A percentile compares a stretch with the other conserved stretches of the same genome.
Conservation (phyloP, 2,329 filamentous ascomycete species). For the Ilyonectria mors-panacis region DNA sequence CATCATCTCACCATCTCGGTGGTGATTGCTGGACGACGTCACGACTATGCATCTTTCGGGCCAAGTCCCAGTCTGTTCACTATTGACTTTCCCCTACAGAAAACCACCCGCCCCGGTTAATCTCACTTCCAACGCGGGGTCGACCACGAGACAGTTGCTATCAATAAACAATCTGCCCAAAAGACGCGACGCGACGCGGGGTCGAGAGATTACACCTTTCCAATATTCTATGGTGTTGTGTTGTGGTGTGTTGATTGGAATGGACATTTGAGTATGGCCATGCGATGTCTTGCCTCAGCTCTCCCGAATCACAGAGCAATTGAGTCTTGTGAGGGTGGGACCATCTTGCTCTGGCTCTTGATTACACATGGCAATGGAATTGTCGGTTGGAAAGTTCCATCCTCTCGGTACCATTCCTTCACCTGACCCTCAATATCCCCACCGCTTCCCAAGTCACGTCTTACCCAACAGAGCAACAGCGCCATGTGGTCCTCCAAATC, state of each 20-base stretch:
- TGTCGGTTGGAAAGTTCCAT: not conserved
- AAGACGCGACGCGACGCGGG: constrained; percentile 33
- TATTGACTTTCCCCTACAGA: constrained; percentile 22
- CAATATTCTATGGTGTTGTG: constrained; percentile 17
- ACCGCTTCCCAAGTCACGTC: not conserved
- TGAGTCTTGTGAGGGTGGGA: not conserved
- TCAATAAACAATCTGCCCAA: constrained; percentile 27
- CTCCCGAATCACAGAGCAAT: constrained; percentile 11
- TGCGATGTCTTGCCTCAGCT: constrained; percentile 9
- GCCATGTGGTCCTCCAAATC: not conserved
- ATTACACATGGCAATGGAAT: not conserved
- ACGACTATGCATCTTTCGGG: constrained; percentile 7
- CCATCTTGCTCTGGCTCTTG: not conserved
- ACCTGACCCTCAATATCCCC: not conserved
- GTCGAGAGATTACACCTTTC: constrained; percentile 26
- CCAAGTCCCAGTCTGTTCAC: constrained; percentile 11
- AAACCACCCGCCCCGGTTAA: constrained; percentile 35
- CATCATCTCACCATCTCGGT: not conserved
- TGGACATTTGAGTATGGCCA: not conserved
- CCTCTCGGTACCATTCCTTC: no score
- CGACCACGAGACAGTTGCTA: constrained; percentile 24
- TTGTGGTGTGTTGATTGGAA: constrained; percentile 9
- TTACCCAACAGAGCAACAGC: not conserved
- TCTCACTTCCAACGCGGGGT: constrained; percentile 40
- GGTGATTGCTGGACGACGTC: constrained; percentile 8